Conservation (phyloP, 2,329 filamentous ascomycete species). For the Colletotrichum cereale region DNA sequence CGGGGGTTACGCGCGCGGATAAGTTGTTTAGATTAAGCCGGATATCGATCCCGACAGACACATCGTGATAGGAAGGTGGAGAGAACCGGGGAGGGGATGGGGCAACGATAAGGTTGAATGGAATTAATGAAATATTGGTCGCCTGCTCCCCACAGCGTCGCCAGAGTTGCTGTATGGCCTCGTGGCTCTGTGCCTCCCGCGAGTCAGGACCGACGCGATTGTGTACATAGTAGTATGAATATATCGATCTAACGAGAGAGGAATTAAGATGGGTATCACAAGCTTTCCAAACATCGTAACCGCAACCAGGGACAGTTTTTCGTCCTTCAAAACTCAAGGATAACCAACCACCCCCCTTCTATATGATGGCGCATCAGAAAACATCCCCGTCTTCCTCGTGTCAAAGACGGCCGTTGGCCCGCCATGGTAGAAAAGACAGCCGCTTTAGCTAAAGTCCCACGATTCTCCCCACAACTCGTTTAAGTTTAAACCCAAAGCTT, state of each 20-base stretch:
- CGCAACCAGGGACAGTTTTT: constrained; percentile 1
- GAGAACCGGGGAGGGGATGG: not conserved
- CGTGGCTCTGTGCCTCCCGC: not conserved
- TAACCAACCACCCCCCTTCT: not conserved
- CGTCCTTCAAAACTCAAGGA: constrained; percentile 16
- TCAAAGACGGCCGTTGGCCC: constrained; percentile 11
- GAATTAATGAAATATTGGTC: not conserved
- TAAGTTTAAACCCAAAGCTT: constrained; percentile 65
- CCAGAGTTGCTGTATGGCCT: not conserved
- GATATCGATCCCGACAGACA: not conserved
- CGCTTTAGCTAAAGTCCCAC: constrained; percentile 55
- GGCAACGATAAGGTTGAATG: not conserved
- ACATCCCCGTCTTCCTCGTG: not conserved
- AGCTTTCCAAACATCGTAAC: constrained; percentile 34
- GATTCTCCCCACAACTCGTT: constrained; percentile 69
- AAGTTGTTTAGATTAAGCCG: constrained; percentile 13
- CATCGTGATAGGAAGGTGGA: not conserved
- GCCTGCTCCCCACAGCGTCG: not conserved
- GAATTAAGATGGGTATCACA: constrained; percentile 39
- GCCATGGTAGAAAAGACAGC: constrained; percentile 9
- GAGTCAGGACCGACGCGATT: constrained; percentile 29
- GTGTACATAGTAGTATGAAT: constrained; percentile 12
- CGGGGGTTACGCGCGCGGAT: not conserved
- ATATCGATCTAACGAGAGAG: constrained; percentile 17
- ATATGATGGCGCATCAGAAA: not conserved